A percentile compares a stretch with the other conserved stretches of the same genome.
These are phyloP conservation scores for Solanum hybrid DNA, from an alignment of 305 asterid species.

Conservation along the genomic window DNA sequence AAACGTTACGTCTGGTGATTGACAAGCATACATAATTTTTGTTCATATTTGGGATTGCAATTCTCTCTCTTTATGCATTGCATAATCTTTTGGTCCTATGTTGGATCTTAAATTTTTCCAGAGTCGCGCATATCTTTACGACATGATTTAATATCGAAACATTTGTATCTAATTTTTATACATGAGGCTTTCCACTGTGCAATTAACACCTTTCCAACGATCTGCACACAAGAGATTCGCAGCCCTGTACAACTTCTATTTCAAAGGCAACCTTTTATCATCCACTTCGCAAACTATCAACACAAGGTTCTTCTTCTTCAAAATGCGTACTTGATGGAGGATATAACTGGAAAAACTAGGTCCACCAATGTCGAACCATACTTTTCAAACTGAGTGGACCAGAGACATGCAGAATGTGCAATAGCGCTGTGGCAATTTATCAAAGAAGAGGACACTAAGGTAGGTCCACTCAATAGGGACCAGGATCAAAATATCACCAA, in stretches of 20 bases:
- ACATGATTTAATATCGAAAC: background rate
- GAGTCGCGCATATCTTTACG: background rate
- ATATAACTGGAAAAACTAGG: background rate
- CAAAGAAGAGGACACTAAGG: background rate
- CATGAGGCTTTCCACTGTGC: background rate
- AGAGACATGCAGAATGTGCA: background rate
- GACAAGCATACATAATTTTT: background rate
- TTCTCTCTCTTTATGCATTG: background rate
- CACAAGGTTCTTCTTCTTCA: background rate
- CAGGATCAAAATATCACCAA: background rate
- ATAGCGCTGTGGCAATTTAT: background rate
- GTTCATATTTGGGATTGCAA: background rate
- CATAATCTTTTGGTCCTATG: background rate
- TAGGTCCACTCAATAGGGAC: background rate
- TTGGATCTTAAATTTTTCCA: background rate
- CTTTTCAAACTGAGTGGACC: background rate
- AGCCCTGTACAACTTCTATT: background rate
- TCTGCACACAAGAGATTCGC: background rate
- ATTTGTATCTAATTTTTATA: too few species aligned
- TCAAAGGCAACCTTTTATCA: background rate
- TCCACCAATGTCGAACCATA: background rate
- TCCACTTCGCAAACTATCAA: background rate
- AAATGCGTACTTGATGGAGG: background rate
- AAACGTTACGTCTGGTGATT: background rate
- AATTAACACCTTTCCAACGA: background rate